Evolutionary conservation across 164 flowering plant genomes (phyloP), one percentile per base, ranked within the genome.

Genomic region (Paratinospora sagittata): DNA sequence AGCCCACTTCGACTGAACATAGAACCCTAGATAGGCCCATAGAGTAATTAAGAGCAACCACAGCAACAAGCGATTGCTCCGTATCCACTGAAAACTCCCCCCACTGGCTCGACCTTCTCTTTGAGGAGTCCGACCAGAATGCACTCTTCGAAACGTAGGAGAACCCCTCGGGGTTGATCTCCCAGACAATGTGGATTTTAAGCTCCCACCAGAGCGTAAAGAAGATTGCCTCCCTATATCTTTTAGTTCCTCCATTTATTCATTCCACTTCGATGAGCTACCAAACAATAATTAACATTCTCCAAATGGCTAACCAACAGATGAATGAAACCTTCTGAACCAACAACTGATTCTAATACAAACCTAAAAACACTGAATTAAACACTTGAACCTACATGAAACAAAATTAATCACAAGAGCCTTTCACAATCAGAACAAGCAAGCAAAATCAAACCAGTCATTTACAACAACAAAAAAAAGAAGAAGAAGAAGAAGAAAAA

Each of bases 1-100:
- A 61, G 98, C 98, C 99, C 98, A 96, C 75, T 84, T 88, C 12
- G 98, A 93, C 82, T 96, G 99, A 36, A 96, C 82, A 77, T 85
- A 87, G 71, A 96, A 96, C 14, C 90, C 99, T 70, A 88, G 85
- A 78, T 96, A 96, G 23, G 97, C 83, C 99, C 99, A 96, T 13
- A 96, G 91, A 69, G 97, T 88, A 47, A 96, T 91, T 73, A 96
- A 74, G 60, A 90, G 78, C 86, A 96, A 79, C 99, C 97, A 96
- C 65, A 82, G 87, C 61, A 93, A 75, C 64, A 96, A 55, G 8
- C 89, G 77, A 64, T 85, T 89, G 73, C 88, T 84, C 33, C 89
- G 76, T 45, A 91, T 84, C 87, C 89, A 91, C 68, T 84, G 87
- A 70, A 81, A 71, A 66, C 74, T 68, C 64, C 81, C 74, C 2